Base-by-base conservation (phyloP, 2,329 filamentous ascomycete species). In the Scortechinia acanthostroma region DNA sequence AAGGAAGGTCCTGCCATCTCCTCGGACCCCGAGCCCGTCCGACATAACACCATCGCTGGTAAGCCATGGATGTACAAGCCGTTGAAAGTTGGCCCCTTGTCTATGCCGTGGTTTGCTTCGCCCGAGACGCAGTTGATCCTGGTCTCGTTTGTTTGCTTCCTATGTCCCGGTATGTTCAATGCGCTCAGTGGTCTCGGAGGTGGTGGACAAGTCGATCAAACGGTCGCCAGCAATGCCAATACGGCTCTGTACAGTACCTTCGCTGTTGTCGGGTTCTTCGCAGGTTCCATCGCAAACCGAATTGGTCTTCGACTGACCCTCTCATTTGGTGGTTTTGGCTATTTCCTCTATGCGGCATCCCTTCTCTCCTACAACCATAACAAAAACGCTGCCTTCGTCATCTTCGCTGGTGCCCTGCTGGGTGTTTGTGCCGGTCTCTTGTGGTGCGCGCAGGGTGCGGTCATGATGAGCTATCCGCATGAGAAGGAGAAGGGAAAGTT, bases 111-210 rank as follows among this genome's bases (percentile, higher is more conserved):
- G 35, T 40, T 40, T 19, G 35, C 35, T 19, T 40, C 35, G 10
- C 35, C 35, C 6, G 35, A 40, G 35, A 19, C 20, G 35, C 35
- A 40, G 35, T 17, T 40, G 10, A 17, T 40, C 13, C 17, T 40
- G 10, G 35, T 40, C 6, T 40, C 35, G 13, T 40, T 40, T 33
- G 64, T 69, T 47, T 69, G 66, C 55, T 69, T 87, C 69, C 59
- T 86, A 49, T 87, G 83, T 58, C 83, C 83, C 0, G 83, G 83
- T 53, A 85, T 86, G 80, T 86, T 77, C 69, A 86, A 86, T 55
- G 80, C 83, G 17, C 65, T 86, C 47, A 68, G 67, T 48, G 82
- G 83, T 48, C 66, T 86, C 25, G 83, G 83, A 47, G 83, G 80
- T 47, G 81, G 70, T 58, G 83, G 80, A 42, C 75, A 76, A 53